phyloP scores from a whole-genome alignment of 2,329 filamentous ascomycete genomes.

The Geosmithia putterillii region DNA sequence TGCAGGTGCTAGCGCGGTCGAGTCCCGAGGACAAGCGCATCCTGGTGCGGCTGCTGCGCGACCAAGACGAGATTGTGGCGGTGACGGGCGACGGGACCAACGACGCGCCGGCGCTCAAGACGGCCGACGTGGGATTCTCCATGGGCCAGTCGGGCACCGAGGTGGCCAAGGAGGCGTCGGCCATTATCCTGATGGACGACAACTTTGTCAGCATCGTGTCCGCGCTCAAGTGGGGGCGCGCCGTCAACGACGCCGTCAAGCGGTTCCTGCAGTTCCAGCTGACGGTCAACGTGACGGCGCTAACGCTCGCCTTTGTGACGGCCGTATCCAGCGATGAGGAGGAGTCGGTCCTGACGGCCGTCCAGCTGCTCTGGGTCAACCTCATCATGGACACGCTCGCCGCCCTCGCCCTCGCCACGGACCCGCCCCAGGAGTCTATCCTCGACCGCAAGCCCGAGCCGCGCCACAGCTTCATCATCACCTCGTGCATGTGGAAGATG shows the following conservation, averaged over 20 bases:
- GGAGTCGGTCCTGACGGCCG: conserved; percentile 68
- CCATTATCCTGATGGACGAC: conserved; percentile 80
- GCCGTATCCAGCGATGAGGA: conserved; percentile 61
- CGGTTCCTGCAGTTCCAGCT: conserved; percentile 68
- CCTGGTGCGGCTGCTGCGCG: conserved; percentile 58
- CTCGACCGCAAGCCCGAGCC: conserved; percentile 61
- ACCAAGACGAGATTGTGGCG: conserved; percentile 64
- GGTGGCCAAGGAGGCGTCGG: conserved; percentile 74
- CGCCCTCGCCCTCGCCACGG: conserved; percentile 76
- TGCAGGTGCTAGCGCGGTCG: conserved; percentile 62
- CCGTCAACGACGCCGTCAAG: conserved; percentile 67
- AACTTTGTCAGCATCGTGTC: conserved; percentile 82
- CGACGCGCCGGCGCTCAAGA: conserved; percentile 69
- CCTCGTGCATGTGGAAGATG: conserved; percentile 98
- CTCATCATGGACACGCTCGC: conserved; percentile 96
- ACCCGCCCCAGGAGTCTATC: conserved; percentile 74
- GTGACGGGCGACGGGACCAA: conserved; percentile 79
- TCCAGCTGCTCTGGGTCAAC: conserved; percentile 92
- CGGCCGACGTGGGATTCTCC: conserved; percentile 72
- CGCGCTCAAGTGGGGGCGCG: conserved; percentile 68
- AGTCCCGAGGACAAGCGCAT: conserved; percentile 69
- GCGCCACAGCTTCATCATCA: conserved; percentile 54
- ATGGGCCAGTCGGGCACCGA: conserved; percentile 80
- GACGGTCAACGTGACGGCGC: conserved; percentile 85
- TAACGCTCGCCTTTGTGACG: conserved; percentile 76